Conservation (phyloP, 345 rosid genomes). For the Salix udensis region DNA sequence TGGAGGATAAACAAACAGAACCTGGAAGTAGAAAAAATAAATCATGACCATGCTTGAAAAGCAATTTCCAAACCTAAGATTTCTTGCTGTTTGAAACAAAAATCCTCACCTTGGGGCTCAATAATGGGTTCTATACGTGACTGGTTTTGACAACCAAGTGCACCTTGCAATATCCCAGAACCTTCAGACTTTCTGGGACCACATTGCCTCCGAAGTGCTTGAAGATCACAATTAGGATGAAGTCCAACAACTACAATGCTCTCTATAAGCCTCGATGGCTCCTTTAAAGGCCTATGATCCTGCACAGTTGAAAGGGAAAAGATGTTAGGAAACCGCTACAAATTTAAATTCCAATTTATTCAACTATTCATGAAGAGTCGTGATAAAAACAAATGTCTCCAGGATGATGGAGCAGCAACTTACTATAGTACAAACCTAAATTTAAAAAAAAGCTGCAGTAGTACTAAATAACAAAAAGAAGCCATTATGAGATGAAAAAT, state of each 20-base stretch:
- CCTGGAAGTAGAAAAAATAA: constrained; percentile 47
- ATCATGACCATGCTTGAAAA: not conserved
- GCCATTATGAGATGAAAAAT: not conserved
- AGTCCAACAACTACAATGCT: constrained; percentile 95
- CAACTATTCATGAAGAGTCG: not conserved
- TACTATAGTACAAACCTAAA: not conserved
- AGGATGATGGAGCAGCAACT: not conserved
- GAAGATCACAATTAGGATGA: constrained; percentile 81
- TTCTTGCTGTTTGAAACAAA: not conserved
- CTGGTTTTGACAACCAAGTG: constrained; percentile 53
- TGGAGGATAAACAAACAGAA: constrained; percentile 85
- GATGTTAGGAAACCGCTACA: constrained; percentile 10
- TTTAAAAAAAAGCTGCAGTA: not conserved
- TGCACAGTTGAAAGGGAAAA: constrained; percentile 35
- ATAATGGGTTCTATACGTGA: constrained; percentile 71
- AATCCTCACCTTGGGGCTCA: constrained; percentile 76
- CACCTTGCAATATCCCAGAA: constrained; percentile 56
- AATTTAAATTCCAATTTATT: not conserved
- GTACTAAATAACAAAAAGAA: not conserved
- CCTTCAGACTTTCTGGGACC: constrained; percentile 52
- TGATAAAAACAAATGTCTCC: not conserved
- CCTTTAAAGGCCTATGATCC: constrained; percentile 78
- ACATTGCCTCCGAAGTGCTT: constrained; percentile 66
- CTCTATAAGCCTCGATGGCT: constrained; percentile 84
- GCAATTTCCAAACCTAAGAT: not conserved